Conservation (phyloP, 2,329 filamentous ascomycete genomes). For the Colletotrichum sp. region DNA sequence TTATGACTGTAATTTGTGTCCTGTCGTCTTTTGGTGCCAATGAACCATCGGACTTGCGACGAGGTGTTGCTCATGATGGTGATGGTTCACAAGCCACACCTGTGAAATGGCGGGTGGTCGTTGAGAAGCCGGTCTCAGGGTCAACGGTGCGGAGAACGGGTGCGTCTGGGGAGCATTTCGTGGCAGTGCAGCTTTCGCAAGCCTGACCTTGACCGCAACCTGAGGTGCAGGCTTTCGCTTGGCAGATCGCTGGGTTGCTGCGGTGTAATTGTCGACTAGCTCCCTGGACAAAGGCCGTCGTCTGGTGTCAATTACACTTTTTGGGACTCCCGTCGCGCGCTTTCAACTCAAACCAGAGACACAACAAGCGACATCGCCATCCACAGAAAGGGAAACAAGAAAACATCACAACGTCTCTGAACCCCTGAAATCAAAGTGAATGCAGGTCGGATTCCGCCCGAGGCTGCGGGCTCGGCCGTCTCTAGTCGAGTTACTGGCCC, state of each 20-base stretch:
- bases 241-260: neutral
- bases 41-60: neutral
- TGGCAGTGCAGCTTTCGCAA: constrained; percentile 8
- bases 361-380: neutral
- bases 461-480: constrained; percentile 58
- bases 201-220: neutral
- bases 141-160: constrained; percentile 16
- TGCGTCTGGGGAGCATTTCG: neutral
- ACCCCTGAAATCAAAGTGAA: constrained; percentile 34
- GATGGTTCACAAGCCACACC: neutral
- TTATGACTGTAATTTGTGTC: neutral
- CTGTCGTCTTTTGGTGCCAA: neutral
- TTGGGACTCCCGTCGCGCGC: neutral
- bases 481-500: constrained; percentile 56
- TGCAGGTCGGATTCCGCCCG: constrained; percentile 57
- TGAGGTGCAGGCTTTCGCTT: neutral
- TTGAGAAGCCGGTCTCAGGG: neutral
- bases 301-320: neutral
- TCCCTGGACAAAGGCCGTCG: neutral
- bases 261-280: neutral
- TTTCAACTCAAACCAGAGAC: neutral
- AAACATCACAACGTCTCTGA: neutral
- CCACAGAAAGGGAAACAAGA: neutral
- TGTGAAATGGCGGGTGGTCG: neutral
- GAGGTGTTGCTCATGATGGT: neutral